These are phyloP conservation scores for Taphrina communis DNA, from an alignment of 1,139 yeast species.

Conservation along the genomic window DNA sequence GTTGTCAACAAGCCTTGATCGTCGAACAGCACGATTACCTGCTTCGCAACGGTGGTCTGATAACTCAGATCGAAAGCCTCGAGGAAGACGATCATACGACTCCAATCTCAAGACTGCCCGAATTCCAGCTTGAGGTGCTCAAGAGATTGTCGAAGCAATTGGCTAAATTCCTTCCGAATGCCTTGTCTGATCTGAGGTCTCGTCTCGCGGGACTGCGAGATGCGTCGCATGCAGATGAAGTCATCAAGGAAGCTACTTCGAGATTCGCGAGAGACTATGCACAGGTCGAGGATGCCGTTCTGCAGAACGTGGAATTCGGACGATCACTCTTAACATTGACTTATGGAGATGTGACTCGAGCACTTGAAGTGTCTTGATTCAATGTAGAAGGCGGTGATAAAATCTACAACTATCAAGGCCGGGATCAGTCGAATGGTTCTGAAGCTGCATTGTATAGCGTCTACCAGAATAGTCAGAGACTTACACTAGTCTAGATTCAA, in stretches of 20 bases:
- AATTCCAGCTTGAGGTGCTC: conserved; percentile 42
- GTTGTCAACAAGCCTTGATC: conserved; percentile 49
- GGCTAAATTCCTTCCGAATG: conserved; percentile 53
- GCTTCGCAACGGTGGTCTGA: conserved; percentile 56
- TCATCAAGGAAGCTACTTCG: conserved; percentile 51
- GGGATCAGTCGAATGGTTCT: too few relatives aligned
- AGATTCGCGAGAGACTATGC: conserved; percentile 51
- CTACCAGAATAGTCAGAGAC: too few relatives aligned
- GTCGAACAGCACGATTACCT: conserved; percentile 49
- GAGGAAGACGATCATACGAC: conserved; percentile 33
- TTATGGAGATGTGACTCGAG: conserved; percentile 48
- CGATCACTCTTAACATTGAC: conserved; percentile 49
- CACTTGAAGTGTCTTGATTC: background rate
- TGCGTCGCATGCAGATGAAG: conserved; percentile 51
- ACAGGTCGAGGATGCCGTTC: conserved; percentile 47
- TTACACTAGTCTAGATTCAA: too few relatives aligned
- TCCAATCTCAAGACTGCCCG: conserved; percentile 32
- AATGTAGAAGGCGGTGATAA: too few relatives aligned
- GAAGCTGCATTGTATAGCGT: too few relatives aligned
- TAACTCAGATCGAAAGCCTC: conserved; percentile 47
- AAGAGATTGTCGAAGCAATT: conserved; percentile 48
- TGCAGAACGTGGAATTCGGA: conserved; percentile 47
- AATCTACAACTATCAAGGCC: too few relatives aligned
- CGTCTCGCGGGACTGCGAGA: conserved; percentile 50
- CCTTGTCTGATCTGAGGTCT: conserved; percentile 50